These are phyloP conservation scores for Fistulinella prunicolor DNA, from an alignment of 768 basidiomycete genomes.

Conservation along the genomic window DNA sequence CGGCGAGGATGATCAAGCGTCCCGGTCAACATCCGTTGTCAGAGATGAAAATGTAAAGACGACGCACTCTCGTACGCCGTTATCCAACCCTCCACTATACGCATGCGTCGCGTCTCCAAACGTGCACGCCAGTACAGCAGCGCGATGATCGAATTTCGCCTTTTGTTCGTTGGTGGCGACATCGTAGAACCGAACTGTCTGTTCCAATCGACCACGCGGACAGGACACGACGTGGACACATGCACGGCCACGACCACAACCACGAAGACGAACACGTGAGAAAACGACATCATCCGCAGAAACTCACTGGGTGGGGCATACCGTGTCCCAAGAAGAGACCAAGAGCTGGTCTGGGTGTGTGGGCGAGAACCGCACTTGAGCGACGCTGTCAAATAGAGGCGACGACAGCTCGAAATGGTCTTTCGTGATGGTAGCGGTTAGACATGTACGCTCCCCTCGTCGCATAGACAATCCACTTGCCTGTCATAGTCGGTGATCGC, in stretches of 20 bases:
- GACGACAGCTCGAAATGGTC: conserved; percentile 50
- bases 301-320: conserved; percentile 22
- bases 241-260: no score
- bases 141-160: conserved; percentile 84
- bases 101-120: conserved; percentile 66
- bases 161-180: conserved; percentile 58
- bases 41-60: not conserved
- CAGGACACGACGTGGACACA: no score
- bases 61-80: conserved; percentile 70
- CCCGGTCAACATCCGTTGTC: no score
- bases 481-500: conserved; percentile 13
- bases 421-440: conserved; percentile 1
- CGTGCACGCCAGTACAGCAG: conserved; percentile 80
- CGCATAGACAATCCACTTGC: not conserved
- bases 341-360: conserved; percentile 74
- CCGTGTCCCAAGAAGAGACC: conserved; percentile 89
- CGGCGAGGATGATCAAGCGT: not conserved
- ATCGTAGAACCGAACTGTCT: conserved; percentile 63
- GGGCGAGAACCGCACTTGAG: conserved; percentile 78
- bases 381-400: conserved; percentile 84
- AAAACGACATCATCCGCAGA: conserved; percentile 19
- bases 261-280: conserved; percentile 27
- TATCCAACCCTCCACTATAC: conserved; percentile 87
- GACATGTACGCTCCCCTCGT: not conserved
- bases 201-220: no score